Evolutionary conservation across 176 grass and related monocot genomes (phyloP), one percentile per base, ranked within the genome.

Genomic region (Triticum dicoccoides): DNA sequence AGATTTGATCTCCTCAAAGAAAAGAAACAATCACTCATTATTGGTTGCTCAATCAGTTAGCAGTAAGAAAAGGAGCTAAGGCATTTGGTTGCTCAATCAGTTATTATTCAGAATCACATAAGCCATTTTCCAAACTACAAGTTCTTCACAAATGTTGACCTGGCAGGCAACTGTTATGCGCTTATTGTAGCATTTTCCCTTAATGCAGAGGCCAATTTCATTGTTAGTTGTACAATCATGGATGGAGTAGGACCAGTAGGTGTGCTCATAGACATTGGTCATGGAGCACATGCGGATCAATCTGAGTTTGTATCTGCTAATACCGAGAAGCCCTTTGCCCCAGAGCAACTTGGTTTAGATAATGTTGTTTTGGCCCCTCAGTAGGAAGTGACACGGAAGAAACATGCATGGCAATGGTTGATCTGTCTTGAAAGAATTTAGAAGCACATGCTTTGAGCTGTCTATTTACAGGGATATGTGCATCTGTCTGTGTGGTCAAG

Each of bases 21-120:
- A 63, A 1, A 51, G 35, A 39, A 84, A 72, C 35, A 37, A 34
- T 25, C 25, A 25, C 25, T 25, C 25, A 25, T 25, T 25, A 25
- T 25, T 25, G 25, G 25, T 25, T 25, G 25, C 25, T 25, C 25
- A 25, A 25, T 25, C 25, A 25, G 25, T 25, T 25, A 25, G 25
- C 25, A 95, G 96, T 98, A 88, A 91, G 91, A 0, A 91, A 94
- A 84, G 72, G 96, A 83, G 90, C 92, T 11, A 86, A 96, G 83
- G 92, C 88, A 82, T 94, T 98, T 65, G 90, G 61, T 63, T 96
- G 96, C 11, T 81, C 93, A 6, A 90, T 98, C 77, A 92, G 90
- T 83, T 96, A 96, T 61, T 69, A 88, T 62, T 96, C 44, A 12
- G 11, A 3, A 47, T 47, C 44, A 13, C 44, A 47, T 0, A 47